These are phyloP conservation scores for Pyricularia sp. DNA, from an alignment of 2,329 filamentous ascomycete species.

Conservation along the genomic window DNA sequence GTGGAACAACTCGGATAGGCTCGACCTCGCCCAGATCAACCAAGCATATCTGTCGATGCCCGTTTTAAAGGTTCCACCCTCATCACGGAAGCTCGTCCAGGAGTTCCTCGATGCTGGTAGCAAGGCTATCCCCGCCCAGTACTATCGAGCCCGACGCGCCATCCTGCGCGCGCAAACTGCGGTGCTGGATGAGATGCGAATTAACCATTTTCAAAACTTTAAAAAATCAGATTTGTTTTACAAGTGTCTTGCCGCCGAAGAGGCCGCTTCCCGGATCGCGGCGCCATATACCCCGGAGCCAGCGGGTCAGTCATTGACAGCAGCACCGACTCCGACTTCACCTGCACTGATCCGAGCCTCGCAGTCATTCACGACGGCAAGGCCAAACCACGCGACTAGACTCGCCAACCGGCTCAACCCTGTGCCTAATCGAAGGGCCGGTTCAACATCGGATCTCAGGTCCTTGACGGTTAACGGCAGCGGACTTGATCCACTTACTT, in stretches of 20 bases:
- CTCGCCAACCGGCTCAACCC: conserved; percentile 27
- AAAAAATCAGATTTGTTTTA: conserved; percentile 91
- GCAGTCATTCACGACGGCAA: conserved; percentile 25
- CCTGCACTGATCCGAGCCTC: conserved; percentile 17
- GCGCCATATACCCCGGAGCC: conserved; percentile 9
- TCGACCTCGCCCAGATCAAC: conserved; percentile 84
- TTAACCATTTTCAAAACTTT: conserved; percentile 72
- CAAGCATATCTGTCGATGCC: conserved; percentile 78
- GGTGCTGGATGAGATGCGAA: conserved; percentile 77
- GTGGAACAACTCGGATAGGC: conserved; percentile 78
- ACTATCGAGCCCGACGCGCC: conserved; percentile 70
- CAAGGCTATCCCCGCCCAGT: conserved; percentile 68
- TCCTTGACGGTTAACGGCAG: conserved; percentile 25
- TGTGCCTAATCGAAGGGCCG: conserved; percentile 24
- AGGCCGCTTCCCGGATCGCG: conserved; percentile 38
- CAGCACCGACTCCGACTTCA: neutral
- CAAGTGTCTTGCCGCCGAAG: conserved; percentile 88
- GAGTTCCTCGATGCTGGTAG: conserved; percentile 72
- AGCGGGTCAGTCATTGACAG: conserved; percentile 10
- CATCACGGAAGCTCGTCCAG: conserved; percentile 60
- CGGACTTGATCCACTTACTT: conserved; percentile 28
- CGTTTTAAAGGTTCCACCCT: conserved; percentile 68
- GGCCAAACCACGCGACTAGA: conserved; percentile 33
- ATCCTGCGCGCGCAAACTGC: conserved; percentile 75
- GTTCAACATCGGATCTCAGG: conserved; percentile 39